Evolutionary conservation across 352 stramenopile species (phyloP).

Genomic region (Globisporangium recalcitrans): DNA sequence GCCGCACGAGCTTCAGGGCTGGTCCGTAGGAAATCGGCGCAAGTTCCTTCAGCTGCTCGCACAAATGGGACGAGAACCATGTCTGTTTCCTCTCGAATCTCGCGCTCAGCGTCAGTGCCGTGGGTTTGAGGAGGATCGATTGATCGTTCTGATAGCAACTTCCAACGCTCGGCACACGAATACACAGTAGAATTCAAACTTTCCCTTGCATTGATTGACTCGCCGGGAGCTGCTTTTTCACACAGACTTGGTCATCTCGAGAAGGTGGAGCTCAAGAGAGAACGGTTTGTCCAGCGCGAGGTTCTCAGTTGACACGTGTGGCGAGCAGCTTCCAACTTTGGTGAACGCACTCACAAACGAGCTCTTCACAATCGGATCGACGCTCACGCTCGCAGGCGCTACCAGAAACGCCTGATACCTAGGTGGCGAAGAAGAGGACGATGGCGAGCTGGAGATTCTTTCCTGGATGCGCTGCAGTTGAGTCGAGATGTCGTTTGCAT

Average conservation of each 20-base stretch:
- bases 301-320: constrained; percentile 58
- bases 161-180: background rate
- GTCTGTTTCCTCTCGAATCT: constrained; percentile 10
- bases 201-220: background rate
- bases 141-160: background rate
- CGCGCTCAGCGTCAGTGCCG: constrained; percentile 9
- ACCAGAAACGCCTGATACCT: constrained; percentile 26
- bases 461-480: constrained; percentile 9
- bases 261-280: constrained; percentile 36
- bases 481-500: background rate
- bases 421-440: background rate
- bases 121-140: constrained; percentile 8
- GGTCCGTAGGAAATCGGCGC: background rate
- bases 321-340: constrained; percentile 38
- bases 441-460: background rate
- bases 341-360: constrained; percentile 3
- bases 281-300: constrained; percentile 38
- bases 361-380: constrained; percentile 20
- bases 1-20: constrained; percentile 1
- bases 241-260: constrained; percentile 1
- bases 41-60: background rate
- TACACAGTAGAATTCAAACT: background rate
- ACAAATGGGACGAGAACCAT: background rate
- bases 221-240: too few relatives aligned
- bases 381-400: constrained; percentile 33